A percentile compares a stretch with the other conserved stretches of the same genome.
Evolutionary conservation across 148 eudicot genomes (phyloP).

Genomic region (Vaccinium darrowii): DNA sequence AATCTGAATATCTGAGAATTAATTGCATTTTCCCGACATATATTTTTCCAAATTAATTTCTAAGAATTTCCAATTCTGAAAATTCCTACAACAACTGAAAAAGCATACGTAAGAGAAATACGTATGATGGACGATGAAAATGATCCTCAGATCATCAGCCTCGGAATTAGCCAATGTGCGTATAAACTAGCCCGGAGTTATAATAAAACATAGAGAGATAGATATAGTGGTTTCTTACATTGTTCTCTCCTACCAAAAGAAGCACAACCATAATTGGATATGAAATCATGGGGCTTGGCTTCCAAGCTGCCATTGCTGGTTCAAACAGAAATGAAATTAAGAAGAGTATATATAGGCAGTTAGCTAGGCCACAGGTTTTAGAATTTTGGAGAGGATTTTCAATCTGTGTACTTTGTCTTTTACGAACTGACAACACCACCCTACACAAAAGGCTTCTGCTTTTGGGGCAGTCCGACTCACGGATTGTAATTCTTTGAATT

Average conservation of each 20-base stretch:
- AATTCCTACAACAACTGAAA: too few species aligned
- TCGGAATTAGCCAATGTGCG: too few species aligned
- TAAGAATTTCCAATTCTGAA: background rate
- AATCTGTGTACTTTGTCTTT: background rate
- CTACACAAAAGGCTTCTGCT: background rate
- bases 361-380: background rate
- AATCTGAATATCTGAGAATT: background rate
- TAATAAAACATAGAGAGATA: background rate
- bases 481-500: background rate
- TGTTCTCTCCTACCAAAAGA: slow-evolving; percentile 6
- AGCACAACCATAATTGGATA: background rate
- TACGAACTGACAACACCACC: background rate
- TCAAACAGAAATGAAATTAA: background rate
- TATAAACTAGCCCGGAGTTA: too few species aligned
- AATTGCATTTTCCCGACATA: too few species aligned
- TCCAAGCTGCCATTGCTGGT: slow-evolving; percentile 12
- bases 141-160: too few species aligned
- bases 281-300: background rate
- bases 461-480: background rate
- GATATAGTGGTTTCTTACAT: background rate
- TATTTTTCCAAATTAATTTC: too few species aligned
- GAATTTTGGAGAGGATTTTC: background rate
- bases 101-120: too few species aligned
- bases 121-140: too few species aligned
- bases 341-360: background rate